These are phyloP conservation scores for Lactarius sp. DNA, from an alignment of 768 basidiomycete genomes.

Conservation along the genomic window DNA sequence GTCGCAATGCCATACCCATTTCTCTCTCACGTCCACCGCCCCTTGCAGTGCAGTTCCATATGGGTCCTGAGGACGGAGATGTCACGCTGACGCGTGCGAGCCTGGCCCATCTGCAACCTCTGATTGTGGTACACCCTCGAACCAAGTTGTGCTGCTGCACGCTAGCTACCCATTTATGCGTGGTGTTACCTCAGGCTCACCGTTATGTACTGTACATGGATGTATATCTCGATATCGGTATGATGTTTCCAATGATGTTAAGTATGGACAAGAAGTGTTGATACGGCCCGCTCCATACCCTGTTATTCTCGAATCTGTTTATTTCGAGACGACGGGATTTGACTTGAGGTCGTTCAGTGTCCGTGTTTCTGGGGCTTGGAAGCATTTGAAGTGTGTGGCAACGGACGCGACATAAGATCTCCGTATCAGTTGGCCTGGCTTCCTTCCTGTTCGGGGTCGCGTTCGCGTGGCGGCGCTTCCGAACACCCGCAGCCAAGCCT, in stretches of 20 bases:
- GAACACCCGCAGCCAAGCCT: neutral
- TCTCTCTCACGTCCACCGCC: neutral
- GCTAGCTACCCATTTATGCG: constrained; percentile 74
- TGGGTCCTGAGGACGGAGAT: constrained; percentile 74
- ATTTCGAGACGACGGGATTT: constrained; percentile 5
- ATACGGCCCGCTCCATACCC: constrained; percentile 81
- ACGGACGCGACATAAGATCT: constrained; percentile 37
- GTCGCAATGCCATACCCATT: too few species aligned
- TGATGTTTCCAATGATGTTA: constrained; percentile 68
- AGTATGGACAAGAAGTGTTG: constrained; percentile 54
- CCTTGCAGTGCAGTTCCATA: constrained; percentile 75
- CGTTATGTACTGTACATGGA: constrained; percentile 53
- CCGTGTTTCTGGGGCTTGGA: constrained; percentile 37
- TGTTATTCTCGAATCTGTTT: constrained; percentile 42
- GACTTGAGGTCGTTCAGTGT: constrained; percentile 31
- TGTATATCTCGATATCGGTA: constrained; percentile 76
- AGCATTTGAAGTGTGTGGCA: constrained; percentile 41
- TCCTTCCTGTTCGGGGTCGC: neutral
- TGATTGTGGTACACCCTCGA: constrained; percentile 58
- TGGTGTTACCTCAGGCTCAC: constrained; percentile 61
- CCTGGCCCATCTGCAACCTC: constrained; percentile 61
- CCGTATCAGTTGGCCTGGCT: too few species aligned
- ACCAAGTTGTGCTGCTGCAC: constrained; percentile 67
- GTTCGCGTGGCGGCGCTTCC: neutral
- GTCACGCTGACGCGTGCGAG: constrained; percentile 53